These are phyloP conservation scores for Thalassiosira profunda DNA, from an alignment of 108 stramenopile genomes.

Conservation along the genomic window DNA sequence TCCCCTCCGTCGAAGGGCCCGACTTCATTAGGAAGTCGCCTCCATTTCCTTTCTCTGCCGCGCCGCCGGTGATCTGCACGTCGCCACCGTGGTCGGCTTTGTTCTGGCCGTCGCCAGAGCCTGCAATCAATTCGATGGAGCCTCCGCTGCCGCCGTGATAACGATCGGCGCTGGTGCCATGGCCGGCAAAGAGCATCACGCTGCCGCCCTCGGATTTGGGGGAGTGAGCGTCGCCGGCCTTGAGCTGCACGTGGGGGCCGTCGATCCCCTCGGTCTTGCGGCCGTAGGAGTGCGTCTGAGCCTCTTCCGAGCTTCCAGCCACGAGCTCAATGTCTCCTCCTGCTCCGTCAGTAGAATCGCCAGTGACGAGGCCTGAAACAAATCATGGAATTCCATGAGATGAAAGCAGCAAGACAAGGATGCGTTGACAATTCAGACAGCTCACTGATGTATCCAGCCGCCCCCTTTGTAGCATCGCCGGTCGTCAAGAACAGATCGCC, in stretches of 20 bases:
- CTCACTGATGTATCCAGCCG: constrained; percentile 1
- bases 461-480: neutral
- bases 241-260: constrained; percentile 9
- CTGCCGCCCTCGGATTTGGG: constrained; percentile 14
- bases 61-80: neutral
- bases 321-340: constrained; percentile 5
- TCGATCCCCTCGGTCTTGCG: no score
- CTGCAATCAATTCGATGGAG: constrained; percentile 3
- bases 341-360: constrained; percentile 5
- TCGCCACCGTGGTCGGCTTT: constrained; percentile 1
- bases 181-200: constrained; percentile 17
- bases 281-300: no score
- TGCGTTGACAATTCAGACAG: no score
- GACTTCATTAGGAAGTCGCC: constrained; percentile 14
- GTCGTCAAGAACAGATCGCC: constrained; percentile 1
- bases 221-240: neutral
- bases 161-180: constrained; percentile 12
- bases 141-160: constrained; percentile 9
- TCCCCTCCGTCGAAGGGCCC: constrained; percentile 7
- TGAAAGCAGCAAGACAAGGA: no score
- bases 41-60: neutral
- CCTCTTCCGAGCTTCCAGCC: neutral
- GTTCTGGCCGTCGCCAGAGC: constrained; percentile 2
- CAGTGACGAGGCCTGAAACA: constrained; percentile 5
- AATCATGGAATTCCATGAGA: no score